Evolutionary conservation across 2,329 filamentous ascomycete genomes (phyloP).

Genomic region (Trichoderma sp.): DNA sequence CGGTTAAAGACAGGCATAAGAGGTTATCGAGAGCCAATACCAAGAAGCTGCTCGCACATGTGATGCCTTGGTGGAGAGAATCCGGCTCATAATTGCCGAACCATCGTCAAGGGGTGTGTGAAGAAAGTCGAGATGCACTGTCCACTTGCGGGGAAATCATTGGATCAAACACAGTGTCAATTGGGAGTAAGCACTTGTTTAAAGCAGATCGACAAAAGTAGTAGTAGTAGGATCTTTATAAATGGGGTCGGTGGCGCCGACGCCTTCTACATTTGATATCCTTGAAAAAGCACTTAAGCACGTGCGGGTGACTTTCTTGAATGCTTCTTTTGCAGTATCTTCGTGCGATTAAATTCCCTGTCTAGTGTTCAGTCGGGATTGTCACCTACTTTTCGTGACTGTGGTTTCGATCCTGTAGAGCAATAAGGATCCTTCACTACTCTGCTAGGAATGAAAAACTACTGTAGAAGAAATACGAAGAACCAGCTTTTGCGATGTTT

Average conservation of each 20-base stretch:
- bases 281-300: not conserved
- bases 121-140: not conserved
- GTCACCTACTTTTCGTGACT: not conserved
- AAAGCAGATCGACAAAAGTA: not conserved
- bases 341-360: not conserved
- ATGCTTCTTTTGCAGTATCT: not conserved
- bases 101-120: not conserved
- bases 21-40: conserved; percentile 13
- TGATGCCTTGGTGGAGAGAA: conserved; percentile 19
- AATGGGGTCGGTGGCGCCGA: not conserved
- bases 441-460: too few species aligned
- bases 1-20: not conserved
- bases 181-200: not conserved
- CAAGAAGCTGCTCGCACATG: conserved; percentile 1
- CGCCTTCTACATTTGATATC: not conserved
- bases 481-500: not conserved
- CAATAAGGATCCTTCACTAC: too few species aligned
- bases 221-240: not conserved
- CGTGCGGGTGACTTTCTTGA: not conserved
- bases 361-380: not conserved
- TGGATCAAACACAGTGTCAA: not conserved
- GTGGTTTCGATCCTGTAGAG: not conserved
- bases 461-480: not conserved
- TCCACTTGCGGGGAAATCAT: not conserved
- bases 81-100: conserved; percentile 11